Evolutionary conservation across 1,139 yeast species (phyloP).

Genomic region (Geotrichum histeridarum): DNA sequence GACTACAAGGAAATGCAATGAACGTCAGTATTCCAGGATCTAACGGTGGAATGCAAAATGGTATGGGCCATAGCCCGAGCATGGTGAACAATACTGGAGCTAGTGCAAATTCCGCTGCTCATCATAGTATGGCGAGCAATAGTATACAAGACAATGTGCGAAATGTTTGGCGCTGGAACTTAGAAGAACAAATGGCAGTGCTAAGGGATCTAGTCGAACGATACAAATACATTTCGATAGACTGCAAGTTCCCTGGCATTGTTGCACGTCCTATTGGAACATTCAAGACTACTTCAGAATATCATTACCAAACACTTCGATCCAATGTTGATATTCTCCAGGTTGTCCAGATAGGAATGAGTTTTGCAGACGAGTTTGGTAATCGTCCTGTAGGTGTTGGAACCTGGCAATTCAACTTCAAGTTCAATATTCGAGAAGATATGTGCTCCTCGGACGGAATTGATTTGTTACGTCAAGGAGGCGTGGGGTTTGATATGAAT

Average conservation of each 20-base stretch:
- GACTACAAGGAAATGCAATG: conserved; percentile 14
- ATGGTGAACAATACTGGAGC: conserved; percentile 13
- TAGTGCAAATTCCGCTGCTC: conserved; percentile 5
- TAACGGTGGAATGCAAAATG: conserved; percentile 10
- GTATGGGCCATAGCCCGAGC: conserved; percentile 16
- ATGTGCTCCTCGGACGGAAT: conserved; percentile 79
- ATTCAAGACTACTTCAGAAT: conserved; percentile 82
- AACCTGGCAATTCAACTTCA: conserved; percentile 94
- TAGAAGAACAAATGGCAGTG: conserved; percentile 73
- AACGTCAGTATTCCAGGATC: conserved; percentile 11
- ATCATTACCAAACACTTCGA: conserved; percentile 91
- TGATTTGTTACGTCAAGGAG: conserved; percentile 72
- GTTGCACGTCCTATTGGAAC: conserved; percentile 97
- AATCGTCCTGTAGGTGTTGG: conserved; percentile 64
- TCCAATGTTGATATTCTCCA: conserved; percentile 83
- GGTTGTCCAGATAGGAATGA: conserved; percentile 81
- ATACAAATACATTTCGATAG: conserved; percentile 62
- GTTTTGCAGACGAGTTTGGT: conserved; percentile 73
- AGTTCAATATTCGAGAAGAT: conserved; percentile 62
- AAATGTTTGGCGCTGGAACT: conserved; percentile 80
- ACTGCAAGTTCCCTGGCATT: conserved; percentile 94
- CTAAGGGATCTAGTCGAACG: conserved; percentile 67
- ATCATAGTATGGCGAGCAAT: conserved; percentile 1
- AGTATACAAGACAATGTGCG: conserved; percentile 17
- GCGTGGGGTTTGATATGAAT: conserved; percentile 74